These are phyloP conservation scores for Exophiala sp. DNA, from an alignment of 2,329 filamentous ascomycete genomes.

Conservation along the genomic window DNA sequence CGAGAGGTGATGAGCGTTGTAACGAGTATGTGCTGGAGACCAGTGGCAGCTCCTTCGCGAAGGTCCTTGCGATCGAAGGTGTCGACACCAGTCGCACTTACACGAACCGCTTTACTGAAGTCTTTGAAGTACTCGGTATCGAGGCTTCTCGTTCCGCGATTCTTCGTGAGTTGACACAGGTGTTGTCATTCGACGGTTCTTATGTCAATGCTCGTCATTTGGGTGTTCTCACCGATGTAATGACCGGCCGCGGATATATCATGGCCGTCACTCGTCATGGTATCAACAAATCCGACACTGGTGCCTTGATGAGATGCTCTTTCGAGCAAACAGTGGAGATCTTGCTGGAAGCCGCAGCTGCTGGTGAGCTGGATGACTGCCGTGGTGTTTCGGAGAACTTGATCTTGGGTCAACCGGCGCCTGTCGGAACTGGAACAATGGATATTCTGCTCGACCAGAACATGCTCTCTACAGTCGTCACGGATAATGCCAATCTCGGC, in stretches of 20 bases:
- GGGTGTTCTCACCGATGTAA: slow-evolving; percentile 90
- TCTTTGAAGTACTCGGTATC: slow-evolving; percentile 92
- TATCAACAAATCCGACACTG: slow-evolving; percentile 97
- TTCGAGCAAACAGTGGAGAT: slow-evolving; percentile 99
- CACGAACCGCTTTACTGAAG: slow-evolving; percentile 93
- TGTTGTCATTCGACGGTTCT: slow-evolving; percentile 96
- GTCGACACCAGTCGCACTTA: slow-evolving; percentile 84
- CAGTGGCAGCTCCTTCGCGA: slow-evolving; percentile 78
- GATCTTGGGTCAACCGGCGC: slow-evolving; percentile 95
- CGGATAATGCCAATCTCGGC: slow-evolving; percentile 82
- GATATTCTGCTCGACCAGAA: slow-evolving; percentile 89
- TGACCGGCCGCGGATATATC: slow-evolving; percentile 91
- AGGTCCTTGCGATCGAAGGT: slow-evolving; percentile 80
- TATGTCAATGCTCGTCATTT: slow-evolving; percentile 99
- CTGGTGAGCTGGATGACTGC: slow-evolving; percentile 95
- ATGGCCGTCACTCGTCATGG: slow-evolving; percentile 97
- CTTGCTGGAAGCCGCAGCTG: slow-evolving; percentile 88
- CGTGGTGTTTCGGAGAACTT: slow-evolving; percentile 98
- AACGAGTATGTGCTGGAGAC: slow-evolving; percentile 97
- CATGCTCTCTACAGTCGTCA: slow-evolving; percentile 93
- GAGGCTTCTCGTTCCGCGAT: slow-evolving; percentile 86
- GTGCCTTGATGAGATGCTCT: slow-evolving; percentile 97
- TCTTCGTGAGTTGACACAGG: slow-evolving; percentile 82
- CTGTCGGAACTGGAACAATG: slow-evolving; percentile 94
- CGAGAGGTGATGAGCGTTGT: slow-evolving; percentile 70